Evolutionary conservation across 2,329 filamentous ascomycete species (phyloP).

Genomic region (Penicillium palitans): DNA sequence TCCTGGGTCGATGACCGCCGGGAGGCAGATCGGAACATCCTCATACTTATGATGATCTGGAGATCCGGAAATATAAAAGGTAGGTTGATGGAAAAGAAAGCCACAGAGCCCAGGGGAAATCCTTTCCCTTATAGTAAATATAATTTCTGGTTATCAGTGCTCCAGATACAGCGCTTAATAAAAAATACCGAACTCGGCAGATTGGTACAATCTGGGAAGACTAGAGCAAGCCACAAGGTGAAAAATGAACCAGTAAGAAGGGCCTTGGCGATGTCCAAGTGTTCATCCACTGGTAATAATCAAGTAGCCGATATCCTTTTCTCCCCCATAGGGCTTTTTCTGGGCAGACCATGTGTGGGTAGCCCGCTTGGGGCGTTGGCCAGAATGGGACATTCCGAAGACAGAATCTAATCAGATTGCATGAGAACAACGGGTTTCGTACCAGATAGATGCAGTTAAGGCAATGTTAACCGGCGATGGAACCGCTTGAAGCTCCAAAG

Average conservation of each 20-base stretch:
- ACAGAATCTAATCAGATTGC: slow-evolving; percentile 15
- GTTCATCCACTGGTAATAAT: background rate
- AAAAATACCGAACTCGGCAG: slow-evolving; percentile 9
- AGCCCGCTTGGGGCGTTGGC: background rate
- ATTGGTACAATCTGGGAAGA: slow-evolving; percentile 3
- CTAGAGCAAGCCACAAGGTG: slow-evolving; percentile 2
- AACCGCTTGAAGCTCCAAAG: slow-evolving; percentile 2
- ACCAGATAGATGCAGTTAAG: background rate
- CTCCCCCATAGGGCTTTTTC: background rate
- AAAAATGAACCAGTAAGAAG: background rate
- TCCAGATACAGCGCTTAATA: slow-evolving; percentile 1
- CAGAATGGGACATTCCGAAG: slow-evolving; percentile 1
- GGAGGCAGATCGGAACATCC: slow-evolving; percentile 5
- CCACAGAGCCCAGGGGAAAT: background rate
- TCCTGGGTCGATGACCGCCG: slow-evolving; percentile 7
- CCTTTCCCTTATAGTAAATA: slow-evolving; percentile 7
- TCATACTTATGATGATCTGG: slow-evolving; percentile 1
- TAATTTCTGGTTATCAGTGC: background rate
- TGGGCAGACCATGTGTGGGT: background rate
- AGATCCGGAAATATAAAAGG: background rate
- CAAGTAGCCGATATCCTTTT: background rate
- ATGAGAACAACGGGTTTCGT: background rate
- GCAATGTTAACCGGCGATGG: background rate
- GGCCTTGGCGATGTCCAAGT: slow-evolving; percentile 6
- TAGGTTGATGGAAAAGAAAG: background rate